Evolutionary conservation across 2,329 filamentous ascomycete species (phyloP).

Genomic region (Arthrobotrys musiformis): DNA sequence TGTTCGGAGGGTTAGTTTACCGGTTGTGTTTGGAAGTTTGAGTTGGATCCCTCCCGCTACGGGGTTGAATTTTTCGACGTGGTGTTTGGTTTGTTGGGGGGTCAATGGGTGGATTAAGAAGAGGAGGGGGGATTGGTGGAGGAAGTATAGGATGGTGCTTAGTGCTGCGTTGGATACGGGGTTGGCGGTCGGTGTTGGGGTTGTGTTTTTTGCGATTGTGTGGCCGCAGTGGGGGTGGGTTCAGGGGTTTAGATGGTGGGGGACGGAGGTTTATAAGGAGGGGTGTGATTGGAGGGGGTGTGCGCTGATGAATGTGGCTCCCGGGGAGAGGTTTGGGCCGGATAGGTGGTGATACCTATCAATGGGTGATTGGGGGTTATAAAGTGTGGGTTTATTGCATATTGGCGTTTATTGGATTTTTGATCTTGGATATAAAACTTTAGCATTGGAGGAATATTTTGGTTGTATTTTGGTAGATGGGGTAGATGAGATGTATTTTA

Average conservation of each 20-base stretch:
- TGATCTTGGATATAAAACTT: too few relatives aligned
- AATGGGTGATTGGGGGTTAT: too few relatives aligned
- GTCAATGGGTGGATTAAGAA: slow-evolving; percentile 83
- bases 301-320: slow-evolving; percentile 72
- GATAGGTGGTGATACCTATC: slow-evolving; percentile 73
- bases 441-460: too few relatives aligned
- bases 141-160: slow-evolving; percentile 84
- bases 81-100: slow-evolving; percentile 83
- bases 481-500: too few relatives aligned
- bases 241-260: slow-evolving; percentile 83
- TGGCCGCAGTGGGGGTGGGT: slow-evolving; percentile 75
- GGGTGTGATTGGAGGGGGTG: slow-evolving; percentile 89
- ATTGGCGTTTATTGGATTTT: too few relatives aligned
- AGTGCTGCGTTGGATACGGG: slow-evolving; percentile 85
- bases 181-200: slow-evolving; percentile 81
- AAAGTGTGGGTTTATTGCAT: too few relatives aligned
- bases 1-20: slow-evolving; percentile 80
- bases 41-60: slow-evolving; percentile 88
- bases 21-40: slow-evolving; percentile 83
- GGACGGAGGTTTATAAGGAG: slow-evolving; percentile 83
- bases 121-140: slow-evolving; percentile 81
- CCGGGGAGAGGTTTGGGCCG: slow-evolving; percentile 75
- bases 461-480: too few relatives aligned
- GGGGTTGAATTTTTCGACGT: slow-evolving; percentile 87
- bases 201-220: slow-evolving; percentile 87